Conservation (phyloP, 371 early-diverging fungal species). For the Mortierella sp. region DNA sequence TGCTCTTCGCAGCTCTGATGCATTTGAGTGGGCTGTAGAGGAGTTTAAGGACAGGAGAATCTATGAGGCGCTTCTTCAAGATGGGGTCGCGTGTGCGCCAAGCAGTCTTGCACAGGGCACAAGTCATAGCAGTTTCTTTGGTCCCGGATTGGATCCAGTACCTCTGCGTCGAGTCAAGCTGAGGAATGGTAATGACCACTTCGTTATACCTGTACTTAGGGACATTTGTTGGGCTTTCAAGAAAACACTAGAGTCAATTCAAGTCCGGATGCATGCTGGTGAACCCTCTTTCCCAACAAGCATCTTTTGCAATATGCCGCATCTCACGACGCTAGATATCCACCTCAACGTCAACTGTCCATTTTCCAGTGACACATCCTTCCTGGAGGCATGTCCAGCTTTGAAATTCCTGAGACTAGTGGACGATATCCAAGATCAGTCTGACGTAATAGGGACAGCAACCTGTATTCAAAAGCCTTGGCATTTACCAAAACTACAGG, state of each 20-base stretch:
- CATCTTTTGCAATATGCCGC: conserved; percentile 13
- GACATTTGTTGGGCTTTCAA: conserved; percentile 30
- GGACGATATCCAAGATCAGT: background rate
- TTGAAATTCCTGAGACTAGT: conserved; percentile 12
- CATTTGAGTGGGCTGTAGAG: conserved; percentile 31
- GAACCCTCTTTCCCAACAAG: background rate
- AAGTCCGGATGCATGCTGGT: background rate
- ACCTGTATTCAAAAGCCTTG: conserved; percentile 15
- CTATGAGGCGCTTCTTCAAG: conserved; percentile 14
- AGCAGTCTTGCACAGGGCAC: conserved; percentile 16
- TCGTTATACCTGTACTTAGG: conserved; percentile 15
- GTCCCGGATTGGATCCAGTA: conserved; percentile 20
- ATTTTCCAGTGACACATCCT: conserved; percentile 5
- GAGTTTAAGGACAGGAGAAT: conserved; percentile 28
- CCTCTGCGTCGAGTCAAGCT: conserved; percentile 24
- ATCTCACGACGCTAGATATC: conserved; percentile 19
- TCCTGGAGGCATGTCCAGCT: conserved; percentile 19
- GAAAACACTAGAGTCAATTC: conserved; percentile 23
- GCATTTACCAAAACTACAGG: conserved; percentile 22
- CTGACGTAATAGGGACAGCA: background rate
- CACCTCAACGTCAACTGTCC: background rate
- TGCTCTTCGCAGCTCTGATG: background rate
- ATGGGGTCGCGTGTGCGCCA: conserved; percentile 8
- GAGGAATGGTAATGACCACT: background rate
- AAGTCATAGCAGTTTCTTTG: conserved; percentile 23